phyloP scores from a whole-genome alignment of 139 green algal genomes.

The Chlamydomonas incerta region DNA sequence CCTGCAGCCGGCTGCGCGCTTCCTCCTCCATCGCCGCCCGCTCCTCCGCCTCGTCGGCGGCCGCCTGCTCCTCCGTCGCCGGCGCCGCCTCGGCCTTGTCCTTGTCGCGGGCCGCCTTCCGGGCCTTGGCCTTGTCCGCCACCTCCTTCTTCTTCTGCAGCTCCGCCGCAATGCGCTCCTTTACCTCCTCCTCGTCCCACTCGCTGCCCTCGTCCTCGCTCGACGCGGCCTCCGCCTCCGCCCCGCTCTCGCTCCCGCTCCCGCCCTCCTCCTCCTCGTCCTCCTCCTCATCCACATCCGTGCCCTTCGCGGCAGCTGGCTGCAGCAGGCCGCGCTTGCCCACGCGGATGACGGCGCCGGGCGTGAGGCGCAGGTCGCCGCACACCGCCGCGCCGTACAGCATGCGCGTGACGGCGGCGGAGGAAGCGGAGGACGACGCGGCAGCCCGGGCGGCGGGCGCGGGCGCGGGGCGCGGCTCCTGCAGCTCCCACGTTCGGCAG shows the following conservation, averaged over 20 bases:
- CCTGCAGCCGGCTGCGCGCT: neutral
- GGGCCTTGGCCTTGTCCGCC: neutral
- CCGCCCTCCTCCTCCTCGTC: neutral
- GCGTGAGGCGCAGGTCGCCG: conserved; percentile 5
- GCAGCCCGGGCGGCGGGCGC: conserved; percentile 1
- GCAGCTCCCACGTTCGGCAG: neutral
- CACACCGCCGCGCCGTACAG: conserved; percentile 31
- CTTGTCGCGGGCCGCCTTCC: no score
- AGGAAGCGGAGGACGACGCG: no score
- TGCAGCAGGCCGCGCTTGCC: no score
- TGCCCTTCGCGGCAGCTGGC: neutral
- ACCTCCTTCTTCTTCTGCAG: conserved; percentile 46
- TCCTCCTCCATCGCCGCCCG: neutral
- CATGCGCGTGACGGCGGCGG: neutral
- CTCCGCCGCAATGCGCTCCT: conserved; percentile 70
- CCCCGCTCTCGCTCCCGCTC: no score
- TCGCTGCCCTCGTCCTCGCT: conserved; percentile 56
- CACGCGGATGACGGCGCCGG: conserved; percentile 22
- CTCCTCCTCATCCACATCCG: neutral
- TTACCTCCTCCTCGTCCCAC: conserved; percentile 79
- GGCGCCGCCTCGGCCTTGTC: neutral
- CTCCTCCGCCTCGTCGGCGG: conserved; percentile 14
- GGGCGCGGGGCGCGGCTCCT: neutral
- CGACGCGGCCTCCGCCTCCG: neutral
- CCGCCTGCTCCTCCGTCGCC: conserved; percentile 13